Percentiles rank a stretch among this genome's conserved stretches.
Evolutionary conservation across 305 asterid genomes (phyloP).

Genomic region (Ilex paraguariensis): DNA sequence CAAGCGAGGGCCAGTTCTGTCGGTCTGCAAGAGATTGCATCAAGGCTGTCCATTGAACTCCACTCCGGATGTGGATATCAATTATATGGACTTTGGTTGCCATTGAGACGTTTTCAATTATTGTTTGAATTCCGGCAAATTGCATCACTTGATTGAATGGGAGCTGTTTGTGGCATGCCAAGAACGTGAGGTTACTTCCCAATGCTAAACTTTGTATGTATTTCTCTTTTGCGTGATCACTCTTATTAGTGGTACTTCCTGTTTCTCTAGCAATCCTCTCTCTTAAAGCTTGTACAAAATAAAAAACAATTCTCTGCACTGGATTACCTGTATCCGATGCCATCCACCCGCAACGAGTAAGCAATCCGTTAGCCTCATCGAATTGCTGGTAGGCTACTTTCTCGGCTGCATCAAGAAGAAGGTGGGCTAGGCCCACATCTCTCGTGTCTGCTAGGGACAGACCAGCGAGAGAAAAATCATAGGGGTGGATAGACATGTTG

Average conservation of each 20-base stretch:
- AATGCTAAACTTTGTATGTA: constrained; percentile 15
- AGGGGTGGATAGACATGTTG: constrained; percentile 48
- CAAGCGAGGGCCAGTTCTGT: constrained; percentile 4
- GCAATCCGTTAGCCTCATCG: constrained; percentile 32
- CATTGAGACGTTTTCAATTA: constrained; percentile 33
- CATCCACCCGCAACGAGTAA: constrained; percentile 36
- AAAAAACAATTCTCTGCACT: constrained; percentile 43
- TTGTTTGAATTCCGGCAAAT: constrained; percentile 48
- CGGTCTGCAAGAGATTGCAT: constrained; percentile 52
- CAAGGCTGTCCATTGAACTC: constrained; percentile 57
- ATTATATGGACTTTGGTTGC: constrained; percentile 47
- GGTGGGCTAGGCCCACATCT: constrained; percentile 47
- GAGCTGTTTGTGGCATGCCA: constrained; percentile 42
- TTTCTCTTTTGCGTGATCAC: constrained; percentile 5
- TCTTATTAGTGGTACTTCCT: constrained; percentile 18
- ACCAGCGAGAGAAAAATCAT: constrained; percentile 34
- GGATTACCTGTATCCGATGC: constrained; percentile 43
- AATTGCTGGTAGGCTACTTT: constrained; percentile 23
- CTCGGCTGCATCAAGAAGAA: constrained; percentile 51
- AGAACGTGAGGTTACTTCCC: constrained; percentile 34
- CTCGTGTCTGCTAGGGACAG: constrained; percentile 38
- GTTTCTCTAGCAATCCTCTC: constrained; percentile 32
- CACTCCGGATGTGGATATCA: constrained; percentile 67
- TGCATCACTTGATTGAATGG: constrained; percentile 52
- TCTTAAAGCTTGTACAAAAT: constrained; percentile 45